Conservation (phyloP, 1,284 basidiomycete species). For the Cutaneotrichosporon dermatis region DNA sequence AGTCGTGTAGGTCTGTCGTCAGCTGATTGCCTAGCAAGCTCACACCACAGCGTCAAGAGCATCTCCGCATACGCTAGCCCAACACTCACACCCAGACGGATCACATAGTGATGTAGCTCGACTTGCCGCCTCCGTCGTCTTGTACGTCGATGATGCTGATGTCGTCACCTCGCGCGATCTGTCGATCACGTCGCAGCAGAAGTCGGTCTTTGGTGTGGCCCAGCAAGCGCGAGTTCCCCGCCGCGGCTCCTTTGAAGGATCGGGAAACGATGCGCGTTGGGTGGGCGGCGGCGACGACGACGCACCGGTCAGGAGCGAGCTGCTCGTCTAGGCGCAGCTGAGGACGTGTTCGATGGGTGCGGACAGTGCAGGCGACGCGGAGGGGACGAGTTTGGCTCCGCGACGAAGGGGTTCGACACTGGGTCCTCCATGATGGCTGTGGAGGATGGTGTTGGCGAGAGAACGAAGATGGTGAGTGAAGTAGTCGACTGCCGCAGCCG, state of each 20-base stretch:
- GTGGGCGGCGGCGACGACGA: slow-evolving; percentile 45
- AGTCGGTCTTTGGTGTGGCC: slow-evolving; percentile 43
- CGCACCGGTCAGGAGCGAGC: slow-evolving; percentile 22
- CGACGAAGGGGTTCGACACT: slow-evolving; percentile 19
- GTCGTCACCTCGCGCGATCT: slow-evolving; percentile 42
- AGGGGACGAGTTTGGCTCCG: slow-evolving; percentile 10
- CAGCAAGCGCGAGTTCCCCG: slow-evolving; percentile 32
- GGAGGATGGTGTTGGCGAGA: not conserved
- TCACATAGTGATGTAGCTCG: slow-evolving; percentile 95
- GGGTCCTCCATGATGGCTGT: slow-evolving; percentile 17
- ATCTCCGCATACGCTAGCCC: too few species aligned
- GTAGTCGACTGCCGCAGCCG: not conserved
- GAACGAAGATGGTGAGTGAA: not conserved
- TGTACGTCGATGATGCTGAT: slow-evolving; percentile 78
- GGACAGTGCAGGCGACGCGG: slow-evolving; percentile 11
- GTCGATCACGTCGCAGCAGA: slow-evolving; percentile 46
- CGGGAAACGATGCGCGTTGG: slow-evolving; percentile 45
- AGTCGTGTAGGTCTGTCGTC: slow-evolving; percentile 66
- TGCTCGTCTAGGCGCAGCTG: not conserved
- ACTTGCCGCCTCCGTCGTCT: slow-evolving; percentile 78
- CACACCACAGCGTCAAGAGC: too few species aligned
- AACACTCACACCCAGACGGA: slow-evolving; percentile 74
- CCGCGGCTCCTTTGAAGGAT: slow-evolving; percentile 39
- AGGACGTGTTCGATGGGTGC: slow-evolving; percentile 14
- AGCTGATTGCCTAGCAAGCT: not conserved